phyloP scores from a whole-genome alignment of 768 basidiomycete species.

The Thelephora aurantiotincta region DNA sequence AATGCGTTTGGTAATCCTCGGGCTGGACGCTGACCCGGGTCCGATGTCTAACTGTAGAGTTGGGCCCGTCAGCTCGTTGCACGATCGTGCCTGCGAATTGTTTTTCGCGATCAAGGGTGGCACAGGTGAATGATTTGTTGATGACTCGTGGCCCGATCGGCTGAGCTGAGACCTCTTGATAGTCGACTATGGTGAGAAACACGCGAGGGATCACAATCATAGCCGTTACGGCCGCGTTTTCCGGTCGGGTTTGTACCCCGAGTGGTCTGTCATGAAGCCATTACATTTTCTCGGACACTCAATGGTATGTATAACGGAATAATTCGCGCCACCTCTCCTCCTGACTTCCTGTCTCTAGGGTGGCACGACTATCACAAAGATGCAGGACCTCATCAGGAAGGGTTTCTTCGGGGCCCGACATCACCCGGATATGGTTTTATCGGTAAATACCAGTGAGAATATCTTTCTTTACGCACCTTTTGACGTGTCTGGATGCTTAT shows the following conservation, averaged over 20 bases:
- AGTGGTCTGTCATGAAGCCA: slow-evolving; percentile 27
- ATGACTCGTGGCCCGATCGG: not conserved
- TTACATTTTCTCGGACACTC: slow-evolving; percentile 39
- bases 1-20: not conserved
- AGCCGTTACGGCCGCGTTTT: slow-evolving; percentile 27
- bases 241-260: slow-evolving; percentile 26
- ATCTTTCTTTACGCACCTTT: not conserved
- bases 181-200: slow-evolving; percentile 35
- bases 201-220: slow-evolving; percentile 24
- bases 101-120: slow-evolving; percentile 33
- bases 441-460: slow-evolving; percentile 26
- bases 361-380: slow-evolving; percentile 31
- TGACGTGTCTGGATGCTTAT: not conserved
- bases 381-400: slow-evolving; percentile 25
- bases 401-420: slow-evolving; percentile 27
- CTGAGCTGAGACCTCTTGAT: not conserved
- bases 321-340: not conserved
- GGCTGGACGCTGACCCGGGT: slow-evolving; percentile 5
- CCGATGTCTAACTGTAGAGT: slow-evolving; percentile 19
- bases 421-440: slow-evolving; percentile 32
- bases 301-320: slow-evolving; percentile 18
- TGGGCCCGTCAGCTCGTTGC: slow-evolving; percentile 36
- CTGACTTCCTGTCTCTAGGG: slow-evolving; percentile 18
- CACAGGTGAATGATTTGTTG: slow-evolving; percentile 16
- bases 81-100: slow-evolving; percentile 38